Percentiles rank a stretch among this genome's conserved stretches.
phyloP scores from a whole-genome alignment of 176 grass and related monocot genomes.

The Bonia amplexicaulis region DNA sequence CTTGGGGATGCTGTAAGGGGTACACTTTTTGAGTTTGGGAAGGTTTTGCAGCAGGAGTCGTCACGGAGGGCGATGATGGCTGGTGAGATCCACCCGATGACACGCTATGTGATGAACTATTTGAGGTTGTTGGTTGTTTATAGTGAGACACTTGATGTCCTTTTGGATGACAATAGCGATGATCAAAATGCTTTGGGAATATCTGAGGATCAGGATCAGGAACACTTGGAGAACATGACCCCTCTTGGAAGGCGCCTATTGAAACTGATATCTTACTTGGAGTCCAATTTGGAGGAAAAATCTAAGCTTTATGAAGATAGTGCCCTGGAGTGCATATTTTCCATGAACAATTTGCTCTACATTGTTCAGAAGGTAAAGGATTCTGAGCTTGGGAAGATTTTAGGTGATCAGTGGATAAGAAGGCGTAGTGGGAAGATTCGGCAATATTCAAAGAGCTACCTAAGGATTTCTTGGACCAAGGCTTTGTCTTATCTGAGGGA shows the following conservation, averaged over 20 bases:
- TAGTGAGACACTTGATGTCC: conserved; percentile 50
- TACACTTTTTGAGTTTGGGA: conserved; percentile 73
- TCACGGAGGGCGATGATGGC: conserved; percentile 61
- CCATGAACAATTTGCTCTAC: conserved; percentile 96
- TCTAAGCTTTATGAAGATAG: conserved; percentile 92
- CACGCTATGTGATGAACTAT: conserved; percentile 97
- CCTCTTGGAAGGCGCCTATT: conserved; percentile 53
- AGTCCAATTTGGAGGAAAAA: conserved; percentile 87
- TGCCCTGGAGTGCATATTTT: conserved; percentile 76
- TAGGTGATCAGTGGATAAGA: conserved; percentile 82
- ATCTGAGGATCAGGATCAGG: conserved; percentile 41
- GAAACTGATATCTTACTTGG: conserved; percentile 77
- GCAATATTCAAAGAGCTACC: conserved; percentile 77
- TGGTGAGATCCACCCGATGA: conserved; percentile 85
- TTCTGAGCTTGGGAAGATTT: conserved; percentile 86
- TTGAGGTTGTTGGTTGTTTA: conserved; percentile 76
- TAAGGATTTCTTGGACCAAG: conserved; percentile 84
- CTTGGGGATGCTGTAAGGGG: conserved; percentile 76
- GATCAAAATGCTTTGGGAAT: conserved; percentile 18
- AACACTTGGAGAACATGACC: conserved; percentile 59
- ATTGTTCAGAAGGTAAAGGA: conserved; percentile 86
- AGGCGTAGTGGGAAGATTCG: conserved; percentile 68
- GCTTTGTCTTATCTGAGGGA: conserved; percentile 78
- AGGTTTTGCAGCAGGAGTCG: conserved; percentile 64
- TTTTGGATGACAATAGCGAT: conserved; percentile 47